Base-by-base conservation (phyloP, 2,329 filamentous ascomycete genomes). In the Alternaria burnsii region DNA sequence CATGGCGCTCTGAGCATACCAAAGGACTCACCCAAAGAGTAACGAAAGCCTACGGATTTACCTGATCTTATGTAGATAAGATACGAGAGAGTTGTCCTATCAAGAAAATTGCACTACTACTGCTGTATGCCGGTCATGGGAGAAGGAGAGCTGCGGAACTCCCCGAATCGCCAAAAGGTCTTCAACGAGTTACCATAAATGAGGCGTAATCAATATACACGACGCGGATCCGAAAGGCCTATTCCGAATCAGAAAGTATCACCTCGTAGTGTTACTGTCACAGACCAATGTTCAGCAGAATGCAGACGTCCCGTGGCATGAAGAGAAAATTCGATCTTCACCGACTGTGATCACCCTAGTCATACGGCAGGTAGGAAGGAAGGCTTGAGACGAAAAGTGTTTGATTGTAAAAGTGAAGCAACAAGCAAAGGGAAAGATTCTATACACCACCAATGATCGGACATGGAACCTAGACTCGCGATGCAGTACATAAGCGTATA, bases 401-500 rank as follows among this genome's bases (percentile, higher is more conserved):
- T 22, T 50, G 46, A 24, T 10, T 14, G 34, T 22, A n/a, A 50
- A 50, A 50, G 20, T 50, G 46, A 50, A 38, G 46, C 46, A 50
- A 50, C 46, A 50, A 50, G 46, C 46, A 50, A 50, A 50, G 20
- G 12, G 20, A 24, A 24, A 16, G 32, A 34, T 26, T 50, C 0
- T 22, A 4, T 38, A 50, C 22, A 50, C 32, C 20, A 36, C 46
- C 46, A 50, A 50, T 50, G 34, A 50, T 50, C 46, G 32, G 46
- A 50, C 30, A 30, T 38, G 30, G 20, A n/a, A 12, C 3, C 20
- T 50, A 5, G 46, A 7, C 14, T 50, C 32, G 32, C 32, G 46
- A 50, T 50, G 46, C 1, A 11, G 46, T 50, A 50, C 46, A 50
- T 50, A 38, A 50, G 46, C 46, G 46, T 30, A 50, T 26, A 14